These are phyloP conservation scores for Vicia faba DNA, from an alignment of 306 rosid species.

Conservation along the genomic window DNA sequence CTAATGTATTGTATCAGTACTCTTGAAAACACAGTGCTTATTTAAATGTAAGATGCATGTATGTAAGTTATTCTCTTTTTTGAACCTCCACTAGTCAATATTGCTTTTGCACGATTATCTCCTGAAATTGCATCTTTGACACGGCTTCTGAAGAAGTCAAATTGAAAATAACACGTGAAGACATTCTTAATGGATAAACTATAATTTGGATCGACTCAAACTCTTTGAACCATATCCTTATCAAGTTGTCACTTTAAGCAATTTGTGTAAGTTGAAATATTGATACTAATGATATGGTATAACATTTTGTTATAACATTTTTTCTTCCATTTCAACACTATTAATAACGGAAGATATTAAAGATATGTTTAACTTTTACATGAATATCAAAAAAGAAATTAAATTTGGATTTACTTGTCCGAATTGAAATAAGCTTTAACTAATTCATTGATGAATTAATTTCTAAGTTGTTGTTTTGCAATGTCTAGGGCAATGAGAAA, in stretches of 20 bases:
- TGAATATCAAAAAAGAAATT: too few relatives aligned
- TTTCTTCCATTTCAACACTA: too few relatives aligned
- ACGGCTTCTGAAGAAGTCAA: slow-evolving; percentile 2
- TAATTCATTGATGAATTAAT: too few relatives aligned
- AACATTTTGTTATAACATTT: too few relatives aligned
- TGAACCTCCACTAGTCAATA: too few relatives aligned
- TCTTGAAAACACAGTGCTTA: slow-evolving; percentile 35
- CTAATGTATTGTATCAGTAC: slow-evolving; percentile 27
- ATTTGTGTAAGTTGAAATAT: background rate
- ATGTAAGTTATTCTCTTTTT: slow-evolving; percentile 1
- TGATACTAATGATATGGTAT: too few relatives aligned
- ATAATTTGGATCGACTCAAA: background rate
- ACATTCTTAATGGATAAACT: background rate
- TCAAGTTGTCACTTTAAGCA: background rate
- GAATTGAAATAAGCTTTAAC: too few relatives aligned
- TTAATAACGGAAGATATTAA: too few relatives aligned
- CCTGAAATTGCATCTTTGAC: background rate
- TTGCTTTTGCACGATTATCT: background rate
- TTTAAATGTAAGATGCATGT: slow-evolving; percentile 8
- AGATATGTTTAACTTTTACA: too few relatives aligned
- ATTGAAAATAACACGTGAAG: background rate
- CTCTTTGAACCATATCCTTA: background rate
- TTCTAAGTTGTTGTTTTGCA: too few relatives aligned
- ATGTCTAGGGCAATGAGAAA: too few relatives aligned
- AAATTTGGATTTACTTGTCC: too few relatives aligned